These are phyloP conservation scores for Xylaria sp. DNA, from an alignment of 2,329 filamentous ascomycete genomes.

Conservation along the genomic window DNA sequence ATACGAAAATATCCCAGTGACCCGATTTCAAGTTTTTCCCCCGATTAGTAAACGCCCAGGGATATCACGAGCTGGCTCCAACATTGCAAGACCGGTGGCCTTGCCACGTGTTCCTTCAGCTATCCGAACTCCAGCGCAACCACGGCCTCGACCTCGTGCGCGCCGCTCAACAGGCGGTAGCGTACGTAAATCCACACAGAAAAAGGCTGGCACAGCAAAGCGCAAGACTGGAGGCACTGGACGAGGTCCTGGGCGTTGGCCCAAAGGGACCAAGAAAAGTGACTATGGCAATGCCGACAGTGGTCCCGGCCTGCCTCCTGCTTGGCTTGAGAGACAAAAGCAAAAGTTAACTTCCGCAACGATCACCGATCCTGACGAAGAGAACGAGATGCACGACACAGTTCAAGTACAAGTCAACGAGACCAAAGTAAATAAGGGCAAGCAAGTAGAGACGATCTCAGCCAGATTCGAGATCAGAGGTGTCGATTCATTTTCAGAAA, in stretches of 20 bases:
- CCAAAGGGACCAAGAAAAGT: conserved; percentile 74
- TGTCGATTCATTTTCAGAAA: conserved; percentile 22
- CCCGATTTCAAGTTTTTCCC: conserved; percentile 82
- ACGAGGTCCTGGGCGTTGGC: conserved; percentile 72
- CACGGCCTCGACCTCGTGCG: conserved; percentile 51
- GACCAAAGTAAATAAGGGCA: conserved; percentile 47
- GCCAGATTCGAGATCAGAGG: conserved; percentile 40
- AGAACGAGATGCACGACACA: conserved; percentile 47
- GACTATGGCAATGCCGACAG: conserved; percentile 75
- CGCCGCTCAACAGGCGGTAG: conserved; percentile 52
- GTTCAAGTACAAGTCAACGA: conserved; percentile 54
- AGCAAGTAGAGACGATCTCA: conserved; percentile 42
- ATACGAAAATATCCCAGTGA: conserved; percentile 71
- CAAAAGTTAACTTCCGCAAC: conserved; percentile 23
- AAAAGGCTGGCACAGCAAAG: conserved; percentile 56
- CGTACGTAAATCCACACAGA: conserved; percentile 51
- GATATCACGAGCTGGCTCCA: conserved; percentile 56
- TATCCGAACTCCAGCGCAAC: conserved; percentile 49
- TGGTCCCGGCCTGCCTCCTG: conserved; percentile 70
- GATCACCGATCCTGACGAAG: conserved; percentile 39
- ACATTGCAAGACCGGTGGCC: conserved; percentile 50
- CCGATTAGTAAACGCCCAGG: conserved; percentile 65
- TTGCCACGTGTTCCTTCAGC: conserved; percentile 47
- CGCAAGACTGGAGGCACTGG: conserved; percentile 71
- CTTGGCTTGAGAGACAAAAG: conserved; percentile 57